Percentiles rank a stretch among this genome's conserved stretches.
Conservation (phyloP, 164 flowering plant species). For the Umbellularia californica region DNA sequence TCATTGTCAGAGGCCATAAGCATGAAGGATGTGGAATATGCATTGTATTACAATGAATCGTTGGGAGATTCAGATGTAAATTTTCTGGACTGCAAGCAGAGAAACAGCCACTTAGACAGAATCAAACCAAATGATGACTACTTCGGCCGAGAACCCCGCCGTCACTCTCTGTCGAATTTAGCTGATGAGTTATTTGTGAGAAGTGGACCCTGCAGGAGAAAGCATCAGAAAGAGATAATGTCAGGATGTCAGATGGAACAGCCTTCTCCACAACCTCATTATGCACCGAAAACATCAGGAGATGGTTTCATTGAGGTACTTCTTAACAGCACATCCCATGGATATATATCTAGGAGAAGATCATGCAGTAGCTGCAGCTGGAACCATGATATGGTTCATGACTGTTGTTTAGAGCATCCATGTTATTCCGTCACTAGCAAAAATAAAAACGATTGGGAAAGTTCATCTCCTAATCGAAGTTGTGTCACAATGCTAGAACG, state of each 20-base stretch:
- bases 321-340: neutral
- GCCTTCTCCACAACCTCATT: neutral
- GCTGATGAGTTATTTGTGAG: neutral
- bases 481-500: neutral
- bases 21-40: constrained; percentile 28
- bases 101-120: neutral
- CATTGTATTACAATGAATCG: constrained; percentile 17
- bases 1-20: constrained; percentile 1
- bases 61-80: constrained; percentile 1
- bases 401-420: constrained; percentile 21
- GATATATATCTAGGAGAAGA: constrained; percentile 2
- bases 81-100: neutral
- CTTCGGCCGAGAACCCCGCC: neutral
- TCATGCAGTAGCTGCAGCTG: constrained; percentile 3
- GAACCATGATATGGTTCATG: constrained; percentile 2
- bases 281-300: neutral
- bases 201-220: neutral
- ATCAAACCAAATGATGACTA: constrained; percentile 1
- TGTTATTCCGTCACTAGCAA: constrained; percentile 19
- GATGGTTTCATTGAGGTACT: neutral
- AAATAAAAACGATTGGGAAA: constrained; percentile 13
- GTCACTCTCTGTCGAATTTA: neutral
- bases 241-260: neutral
- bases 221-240: constrained; percentile 2
- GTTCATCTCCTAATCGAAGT: neutral